Evolutionary conservation across 2,329 filamentous ascomycete genomes (phyloP).

Genomic region (Clonostachys chloroleuca): DNA sequence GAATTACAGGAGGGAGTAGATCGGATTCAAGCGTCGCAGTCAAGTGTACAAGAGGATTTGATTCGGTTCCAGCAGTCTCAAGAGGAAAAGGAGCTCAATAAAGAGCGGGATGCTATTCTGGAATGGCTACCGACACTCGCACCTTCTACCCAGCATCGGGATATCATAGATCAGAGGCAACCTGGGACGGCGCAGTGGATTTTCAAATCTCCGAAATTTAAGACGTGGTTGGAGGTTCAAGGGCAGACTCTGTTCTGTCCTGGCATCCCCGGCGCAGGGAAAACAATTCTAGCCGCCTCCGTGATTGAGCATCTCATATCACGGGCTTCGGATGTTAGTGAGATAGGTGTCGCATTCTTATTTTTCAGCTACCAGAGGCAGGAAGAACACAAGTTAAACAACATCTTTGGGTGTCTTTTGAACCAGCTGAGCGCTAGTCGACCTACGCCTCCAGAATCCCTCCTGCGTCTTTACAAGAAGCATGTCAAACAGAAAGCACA

Average conservation of each 20-base stretch:
- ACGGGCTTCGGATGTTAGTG: conserved; percentile 9
- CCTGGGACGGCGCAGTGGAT: conserved; percentile 39
- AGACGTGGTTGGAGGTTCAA: conserved; percentile 16
- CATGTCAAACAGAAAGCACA: conserved; percentile 7
- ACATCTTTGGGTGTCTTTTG: conserved; percentile 24
- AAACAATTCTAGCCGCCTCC: conserved; percentile 37
- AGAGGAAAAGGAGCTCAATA: neutral
- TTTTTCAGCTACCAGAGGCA: conserved; percentile 36
- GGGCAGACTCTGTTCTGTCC: conserved; percentile 34
- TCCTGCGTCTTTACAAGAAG: conserved; percentile 19
- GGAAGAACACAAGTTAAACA: conserved; percentile 24
- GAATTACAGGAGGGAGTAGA: too few species aligned
- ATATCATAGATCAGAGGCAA: conserved; percentile 26
- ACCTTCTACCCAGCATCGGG: conserved; percentile 30
- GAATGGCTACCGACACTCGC: conserved; percentile 31
- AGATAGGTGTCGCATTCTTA: conserved; percentile 34
- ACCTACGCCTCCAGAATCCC: conserved; percentile 11
- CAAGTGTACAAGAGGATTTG: too few species aligned
- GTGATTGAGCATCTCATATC: conserved; percentile 30
- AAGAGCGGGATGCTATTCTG: conserved; percentile 9
- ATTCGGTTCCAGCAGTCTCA: too few species aligned
- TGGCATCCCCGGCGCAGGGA: conserved; percentile 42
- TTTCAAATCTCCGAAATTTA: conserved; percentile 27
- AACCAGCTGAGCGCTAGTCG: conserved; percentile 25
- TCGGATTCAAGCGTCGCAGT: too few species aligned